Percentiles rank a stretch among this genome's conserved stretches.
These are phyloP conservation scores for Dictyostelium purpureum DNA, from an alignment of 78 protist genomes.

Conservation along the genomic window DNA sequence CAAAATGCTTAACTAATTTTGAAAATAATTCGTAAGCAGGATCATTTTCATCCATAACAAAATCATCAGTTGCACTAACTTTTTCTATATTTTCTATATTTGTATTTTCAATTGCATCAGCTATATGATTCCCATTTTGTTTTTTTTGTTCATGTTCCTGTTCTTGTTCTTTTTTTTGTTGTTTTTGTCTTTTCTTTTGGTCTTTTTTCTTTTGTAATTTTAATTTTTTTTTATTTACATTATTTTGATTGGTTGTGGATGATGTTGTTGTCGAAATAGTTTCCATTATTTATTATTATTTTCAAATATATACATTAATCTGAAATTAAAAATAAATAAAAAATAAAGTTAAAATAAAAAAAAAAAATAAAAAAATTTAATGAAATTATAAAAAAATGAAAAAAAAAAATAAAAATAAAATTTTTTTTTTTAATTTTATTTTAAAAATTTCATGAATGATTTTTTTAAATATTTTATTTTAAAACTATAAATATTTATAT, in stretches of 20 bases:
- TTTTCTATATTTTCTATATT: neutral
- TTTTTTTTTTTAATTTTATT: too few relatives aligned
- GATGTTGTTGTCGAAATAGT: neutral
- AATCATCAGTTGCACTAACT: neutral
- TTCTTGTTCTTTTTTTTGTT: conserved; percentile 9
- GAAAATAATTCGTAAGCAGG: conserved; percentile 51
- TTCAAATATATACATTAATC: too few relatives aligned
- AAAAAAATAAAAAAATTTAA: too few relatives aligned
- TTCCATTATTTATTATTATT: too few relatives aligned
- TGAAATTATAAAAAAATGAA: too few relatives aligned
- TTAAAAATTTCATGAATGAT: too few relatives aligned
- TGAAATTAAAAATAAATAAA: too few relatives aligned
- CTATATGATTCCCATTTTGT: neutral
- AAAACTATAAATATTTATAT: too few relatives aligned
- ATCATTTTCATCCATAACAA: conserved; percentile 54
- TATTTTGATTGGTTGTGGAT: neutral
- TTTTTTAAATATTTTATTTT: too few relatives aligned
- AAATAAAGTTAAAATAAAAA: too few relatives aligned
- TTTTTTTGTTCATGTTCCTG: neutral
- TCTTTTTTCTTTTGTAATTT: conserved; percentile 25
- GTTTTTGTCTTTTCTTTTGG: conserved; percentile 28
- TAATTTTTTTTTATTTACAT: conserved; percentile 12
- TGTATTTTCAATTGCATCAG: neutral
- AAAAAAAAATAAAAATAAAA: too few relatives aligned
- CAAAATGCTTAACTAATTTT: conserved; percentile 59